Conservation (phyloP, 2,329 filamentous ascomycete genomes). For the Pseudofabraea citricarpa region DNA sequence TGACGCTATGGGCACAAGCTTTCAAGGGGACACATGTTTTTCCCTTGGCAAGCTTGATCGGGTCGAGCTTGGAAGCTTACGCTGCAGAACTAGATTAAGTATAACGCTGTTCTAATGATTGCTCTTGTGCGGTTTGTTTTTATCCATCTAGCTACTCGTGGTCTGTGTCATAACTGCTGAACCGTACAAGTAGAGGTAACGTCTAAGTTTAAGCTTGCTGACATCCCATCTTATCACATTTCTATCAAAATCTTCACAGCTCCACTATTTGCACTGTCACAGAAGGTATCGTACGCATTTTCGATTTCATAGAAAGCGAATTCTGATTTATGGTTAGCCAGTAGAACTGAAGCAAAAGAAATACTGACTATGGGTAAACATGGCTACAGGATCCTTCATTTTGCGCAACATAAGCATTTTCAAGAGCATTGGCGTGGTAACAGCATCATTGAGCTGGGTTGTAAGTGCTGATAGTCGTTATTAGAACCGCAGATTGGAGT, state of each 20-base stretch:
- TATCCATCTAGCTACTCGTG: background rate
- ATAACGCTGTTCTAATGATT: no score
- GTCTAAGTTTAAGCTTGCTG: background rate
- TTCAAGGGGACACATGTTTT: background rate
- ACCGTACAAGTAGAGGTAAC: background rate
- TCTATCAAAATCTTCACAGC: constrained; percentile 39
- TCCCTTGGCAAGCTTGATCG: background rate
- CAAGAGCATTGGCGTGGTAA: constrained; percentile 40
- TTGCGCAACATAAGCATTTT: constrained; percentile 35
- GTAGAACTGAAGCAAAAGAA: background rate
- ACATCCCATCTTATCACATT: background rate
- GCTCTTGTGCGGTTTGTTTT: no score
- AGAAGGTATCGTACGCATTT: constrained; percentile 37
- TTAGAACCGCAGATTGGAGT: constrained; percentile 7
- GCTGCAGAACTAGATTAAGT: no score
- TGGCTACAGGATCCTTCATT: constrained; percentile 30
- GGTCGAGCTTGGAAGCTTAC: background rate
- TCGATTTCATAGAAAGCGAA: constrained; percentile 36
- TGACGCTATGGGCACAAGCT: background rate
- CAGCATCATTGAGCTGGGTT: constrained; percentile 39
- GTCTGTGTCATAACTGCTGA: background rate
- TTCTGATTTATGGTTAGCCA: constrained; percentile 17
- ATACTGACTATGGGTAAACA: constrained; percentile 39
- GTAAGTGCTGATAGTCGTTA: constrained; percentile 29
- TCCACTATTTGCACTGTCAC: constrained; percentile 32